Base-by-base conservation (phyloP, 495 filamentous ascomycete species). In the Cladorrhinum samala region DNA sequence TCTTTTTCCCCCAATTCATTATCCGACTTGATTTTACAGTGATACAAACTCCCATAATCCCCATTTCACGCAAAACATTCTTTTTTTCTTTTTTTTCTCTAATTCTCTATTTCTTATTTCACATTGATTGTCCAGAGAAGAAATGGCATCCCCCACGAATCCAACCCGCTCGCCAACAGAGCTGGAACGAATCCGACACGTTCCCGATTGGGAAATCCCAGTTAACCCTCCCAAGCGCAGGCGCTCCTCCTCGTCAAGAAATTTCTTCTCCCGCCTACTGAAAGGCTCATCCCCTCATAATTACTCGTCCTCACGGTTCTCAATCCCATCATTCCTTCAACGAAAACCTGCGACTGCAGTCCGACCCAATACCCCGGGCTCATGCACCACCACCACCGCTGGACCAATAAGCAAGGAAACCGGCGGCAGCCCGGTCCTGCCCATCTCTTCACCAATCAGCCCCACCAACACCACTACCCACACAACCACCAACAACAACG, bases 141-240 rank as follows among this genome's bases (percentile, higher is more conserved):
- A 19, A 45, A 47, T 47, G 45, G 23, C 21, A n/a, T 6, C 21
- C 24, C 21, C 21, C n/a, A 23, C 45, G 14, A 16, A 20, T 2
- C 21, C 19, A 17, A 24, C 45, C 13, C 9, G 42, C 6, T 7
- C 3, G 8, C 21, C 20, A n/a, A 47, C 23, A 20, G 23, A 27
- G 14, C n/a, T 27, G 11, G 45, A 47, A 33, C 45, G 45, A 14
- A 47, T 47, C 45, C 45, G 45, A 9, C 20, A 47, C 24, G 45
- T 27, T 11, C 45, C 45, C 24, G 45, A 47, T 17, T 47, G 45
- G 45, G 45, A 47, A 25, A 33, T 47, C 21, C 45, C 45, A 23
- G n/a, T 25, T n/a, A 47, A 47, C 45, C 30, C 25, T 24, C 45
- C 45, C 6, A 13, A 17, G 14, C 17, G 20, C 6, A 20, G 20